These are phyloP conservation scores for Wickerhamiella bombiphila DNA, from an alignment of 805 yeast genomes.

Conservation along the genomic window DNA sequence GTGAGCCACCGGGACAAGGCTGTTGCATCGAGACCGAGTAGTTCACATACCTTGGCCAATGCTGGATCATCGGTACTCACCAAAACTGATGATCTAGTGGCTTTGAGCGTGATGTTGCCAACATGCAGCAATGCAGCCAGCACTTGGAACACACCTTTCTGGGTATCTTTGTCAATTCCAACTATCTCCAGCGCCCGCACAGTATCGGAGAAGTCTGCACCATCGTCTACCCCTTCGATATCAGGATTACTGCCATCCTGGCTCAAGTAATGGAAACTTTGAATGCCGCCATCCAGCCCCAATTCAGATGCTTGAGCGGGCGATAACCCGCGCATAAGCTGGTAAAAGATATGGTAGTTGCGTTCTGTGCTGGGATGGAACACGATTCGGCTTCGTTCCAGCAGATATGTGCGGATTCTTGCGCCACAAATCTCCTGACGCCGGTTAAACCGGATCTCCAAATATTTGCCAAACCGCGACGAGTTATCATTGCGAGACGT, in stretches of 20 bases:
- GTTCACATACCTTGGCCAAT: slow-evolving; percentile 64
- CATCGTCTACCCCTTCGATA: slow-evolving; percentile 72
- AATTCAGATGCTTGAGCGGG: slow-evolving; percentile 41
- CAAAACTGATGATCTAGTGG: slow-evolving; percentile 71
- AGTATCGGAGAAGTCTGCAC: slow-evolving; percentile 61
- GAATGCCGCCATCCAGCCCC: slow-evolving; percentile 41
- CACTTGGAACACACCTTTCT: slow-evolving; percentile 55
- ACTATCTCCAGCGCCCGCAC: slow-evolving; percentile 62
- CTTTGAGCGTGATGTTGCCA: slow-evolving; percentile 79
- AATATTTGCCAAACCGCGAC: slow-evolving; percentile 91
- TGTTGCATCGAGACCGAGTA: slow-evolving; percentile 63
- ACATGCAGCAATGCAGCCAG: slow-evolving; percentile 82
- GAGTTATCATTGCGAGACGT: slow-evolving; percentile 96
- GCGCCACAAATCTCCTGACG: slow-evolving; percentile 82
- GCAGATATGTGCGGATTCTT: slow-evolving; percentile 75
- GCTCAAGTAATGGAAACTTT: slow-evolving; percentile 65
- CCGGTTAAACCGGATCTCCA: slow-evolving; percentile 75
- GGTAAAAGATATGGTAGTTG: slow-evolving; percentile 91
- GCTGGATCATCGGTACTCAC: slow-evolving; percentile 78
- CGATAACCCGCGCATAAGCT: slow-evolving; percentile 55
- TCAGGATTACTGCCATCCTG: slow-evolving; percentile 45
- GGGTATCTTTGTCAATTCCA: slow-evolving; percentile 50
- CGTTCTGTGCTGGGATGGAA: slow-evolving; percentile 86
- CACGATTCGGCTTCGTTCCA: slow-evolving; percentile 87
- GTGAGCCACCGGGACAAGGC: slow-evolving; percentile 79